Conservation (phyloP, 768 basidiomycete genomes). For the Rhizopogon vesiculosus region DNA sequence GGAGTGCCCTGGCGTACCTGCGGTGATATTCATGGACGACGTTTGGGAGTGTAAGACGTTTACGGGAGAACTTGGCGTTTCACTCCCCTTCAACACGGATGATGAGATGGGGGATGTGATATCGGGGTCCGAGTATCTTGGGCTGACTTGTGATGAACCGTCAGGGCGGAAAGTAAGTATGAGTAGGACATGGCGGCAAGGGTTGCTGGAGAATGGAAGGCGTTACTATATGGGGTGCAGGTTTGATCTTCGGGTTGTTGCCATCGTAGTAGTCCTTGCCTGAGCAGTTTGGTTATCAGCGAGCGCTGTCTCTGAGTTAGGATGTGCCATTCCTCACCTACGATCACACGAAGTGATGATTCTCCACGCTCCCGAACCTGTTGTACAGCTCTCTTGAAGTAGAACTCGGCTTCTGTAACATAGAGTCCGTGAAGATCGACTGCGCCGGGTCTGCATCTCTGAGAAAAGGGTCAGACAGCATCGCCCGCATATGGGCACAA, state of each 20-base stretch:
- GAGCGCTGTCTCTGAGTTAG: not conserved
- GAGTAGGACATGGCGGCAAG: too few species aligned
- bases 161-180: too few species aligned
- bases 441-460: slow-evolving; percentile 46
- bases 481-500: not conserved
- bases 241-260: slow-evolving; percentile 76
- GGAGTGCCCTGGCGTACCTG: too few species aligned
- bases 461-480: not conserved
- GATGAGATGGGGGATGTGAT: too few species aligned
- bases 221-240: slow-evolving; percentile 28
- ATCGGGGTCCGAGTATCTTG: too few species aligned
- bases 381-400: slow-evolving; percentile 60
- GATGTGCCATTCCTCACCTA: slow-evolving; percentile 43
- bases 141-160: too few species aligned
- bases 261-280: slow-evolving; percentile 81
- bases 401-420: slow-evolving; percentile 78
- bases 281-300: slow-evolving; percentile 12
- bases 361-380: slow-evolving; percentile 49
- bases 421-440: slow-evolving; percentile 84
- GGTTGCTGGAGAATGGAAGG: too few species aligned
- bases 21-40: too few species aligned
- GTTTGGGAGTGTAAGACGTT: too few species aligned
- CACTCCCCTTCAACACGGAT: too few species aligned
- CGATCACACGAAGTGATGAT: slow-evolving; percentile 65
- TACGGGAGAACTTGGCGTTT: too few species aligned